Evolutionary conservation across 345 rosid species (phyloP).

Genomic region (Triadica sebifera): DNA sequence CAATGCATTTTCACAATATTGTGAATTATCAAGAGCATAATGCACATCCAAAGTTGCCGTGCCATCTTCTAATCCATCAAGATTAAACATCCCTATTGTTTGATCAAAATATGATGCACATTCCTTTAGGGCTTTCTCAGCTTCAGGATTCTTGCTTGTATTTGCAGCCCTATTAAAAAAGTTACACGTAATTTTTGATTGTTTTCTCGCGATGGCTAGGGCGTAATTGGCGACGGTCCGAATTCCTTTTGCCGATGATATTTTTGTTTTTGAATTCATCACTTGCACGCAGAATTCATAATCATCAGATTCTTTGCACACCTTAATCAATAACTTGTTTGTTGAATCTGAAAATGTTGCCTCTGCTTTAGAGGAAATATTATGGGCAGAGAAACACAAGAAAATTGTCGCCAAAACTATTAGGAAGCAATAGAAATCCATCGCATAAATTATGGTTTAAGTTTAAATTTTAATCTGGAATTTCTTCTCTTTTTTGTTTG

Average conservation of each 20-base stretch:
- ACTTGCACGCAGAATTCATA: constrained; percentile 9
- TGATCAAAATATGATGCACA: constrained; percentile 9
- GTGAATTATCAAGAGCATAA: constrained; percentile 17
- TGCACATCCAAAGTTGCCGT: constrained; percentile 20
- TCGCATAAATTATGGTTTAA: neutral
- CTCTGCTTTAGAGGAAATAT: neutral
- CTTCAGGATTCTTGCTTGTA: neutral
- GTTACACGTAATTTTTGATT: neutral
- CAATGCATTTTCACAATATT: constrained; percentile 12
- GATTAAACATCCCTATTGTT: neutral
- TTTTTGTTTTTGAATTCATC: neutral
- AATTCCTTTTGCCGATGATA: neutral
- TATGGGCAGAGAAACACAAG: neutral
- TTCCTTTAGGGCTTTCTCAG: neutral
- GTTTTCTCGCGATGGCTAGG: neutral
- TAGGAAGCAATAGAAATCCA: neutral
- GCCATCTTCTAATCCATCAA: constrained; percentile 3
- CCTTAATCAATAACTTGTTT: neutral
- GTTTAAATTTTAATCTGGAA: no score
- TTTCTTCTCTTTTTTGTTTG: no score
- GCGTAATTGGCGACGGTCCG: neutral
- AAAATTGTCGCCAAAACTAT: neutral
- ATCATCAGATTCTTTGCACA: constrained; percentile 4
- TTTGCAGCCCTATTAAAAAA: neutral
- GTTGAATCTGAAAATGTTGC: neutral